A percentile compares a stretch with the other conserved stretches of the same genome.
phyloP scores from a whole-genome alignment of 345 rosid species.

The Xanthoceras sorbifolium region DNA sequence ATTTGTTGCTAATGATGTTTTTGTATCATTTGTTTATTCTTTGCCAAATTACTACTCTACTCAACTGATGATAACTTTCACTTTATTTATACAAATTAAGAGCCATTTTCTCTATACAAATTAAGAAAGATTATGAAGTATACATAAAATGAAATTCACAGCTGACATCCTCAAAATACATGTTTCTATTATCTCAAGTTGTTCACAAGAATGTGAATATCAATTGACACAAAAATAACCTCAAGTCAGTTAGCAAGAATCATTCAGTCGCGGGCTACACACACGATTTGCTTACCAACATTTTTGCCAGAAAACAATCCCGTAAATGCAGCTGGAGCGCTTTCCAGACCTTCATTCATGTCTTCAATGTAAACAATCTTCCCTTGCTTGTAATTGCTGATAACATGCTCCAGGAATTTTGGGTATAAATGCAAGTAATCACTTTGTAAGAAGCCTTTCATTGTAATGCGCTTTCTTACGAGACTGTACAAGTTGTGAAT shows the following conservation, averaged over 20 bases:
- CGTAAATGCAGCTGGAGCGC: conserved; percentile 63
- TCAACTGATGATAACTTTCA: too few relatives aligned
- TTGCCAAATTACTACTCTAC: too few relatives aligned
- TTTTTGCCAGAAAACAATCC: conserved; percentile 68
- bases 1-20: too few relatives aligned
- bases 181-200: too few relatives aligned
- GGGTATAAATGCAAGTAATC: conserved; percentile 59
- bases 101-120: too few relatives aligned
- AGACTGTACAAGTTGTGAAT: conserved; percentile 50
- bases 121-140: too few relatives aligned
- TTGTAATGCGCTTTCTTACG: conserved; percentile 44
- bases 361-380: conserved; percentile 72
- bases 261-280: conserved; percentile 34
- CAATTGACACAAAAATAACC: background rate
- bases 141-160: too few relatives aligned
- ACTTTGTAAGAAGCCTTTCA: conserved; percentile 70
- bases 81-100: too few relatives aligned
- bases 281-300: conserved; percentile 57
- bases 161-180: too few relatives aligned
- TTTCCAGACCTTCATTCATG: conserved; percentile 55
- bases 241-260: background rate
- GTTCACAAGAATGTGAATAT: background rate
- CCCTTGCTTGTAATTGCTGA: conserved; percentile 48
- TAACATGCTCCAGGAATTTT: conserved; percentile 46
- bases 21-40: too few relatives aligned